phyloP scores from a whole-genome alignment of 2,329 filamentous ascomycete genomes.

The Aspergillus arachidicola region DNA sequence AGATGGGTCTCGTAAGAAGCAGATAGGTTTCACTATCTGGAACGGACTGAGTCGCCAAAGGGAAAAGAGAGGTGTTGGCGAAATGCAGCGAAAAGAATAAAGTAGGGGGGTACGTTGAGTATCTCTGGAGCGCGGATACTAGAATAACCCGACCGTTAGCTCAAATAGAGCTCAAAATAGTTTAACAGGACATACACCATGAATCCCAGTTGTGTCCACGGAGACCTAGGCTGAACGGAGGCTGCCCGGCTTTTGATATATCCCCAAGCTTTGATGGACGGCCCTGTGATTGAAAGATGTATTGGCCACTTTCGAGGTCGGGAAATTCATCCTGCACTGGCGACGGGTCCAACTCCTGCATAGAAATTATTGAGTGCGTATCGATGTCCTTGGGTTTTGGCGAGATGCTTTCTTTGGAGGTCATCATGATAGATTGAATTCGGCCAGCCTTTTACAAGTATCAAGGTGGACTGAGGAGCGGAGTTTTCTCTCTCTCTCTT shows the following conservation, averaged over 20 bases:
- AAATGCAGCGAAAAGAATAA: slow-evolving; percentile 77
- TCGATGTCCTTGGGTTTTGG: slow-evolving; percentile 33
- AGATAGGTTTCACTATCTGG: slow-evolving; percentile 79
- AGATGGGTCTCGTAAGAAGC: slow-evolving; percentile 86
- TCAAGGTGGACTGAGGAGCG: neutral
- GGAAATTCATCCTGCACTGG: slow-evolving; percentile 66
- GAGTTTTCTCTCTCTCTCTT: neutral
- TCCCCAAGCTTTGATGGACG: slow-evolving; percentile 6
- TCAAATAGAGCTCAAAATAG: neutral
- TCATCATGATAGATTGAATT: slow-evolving; percentile 17
- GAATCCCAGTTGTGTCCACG: slow-evolving; percentile 73
- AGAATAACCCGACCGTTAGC: neutral
- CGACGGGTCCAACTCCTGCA: slow-evolving; percentile 78
- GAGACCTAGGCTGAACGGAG: slow-evolving; percentile 51
- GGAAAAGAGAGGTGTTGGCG: slow-evolving; percentile 79
- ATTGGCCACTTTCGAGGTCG: slow-evolving; percentile 55
- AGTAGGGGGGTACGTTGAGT: slow-evolving; percentile 83
- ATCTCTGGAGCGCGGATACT: slow-evolving; percentile 80
- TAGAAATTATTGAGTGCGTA: slow-evolving; percentile 59
- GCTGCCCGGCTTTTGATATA: slow-evolving; percentile 11
- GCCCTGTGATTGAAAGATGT: slow-evolving; percentile 37
- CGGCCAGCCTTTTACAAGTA: neutral
- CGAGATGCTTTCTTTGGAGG: slow-evolving; percentile 12
- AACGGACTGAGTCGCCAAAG: slow-evolving; percentile 72
- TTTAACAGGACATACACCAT: slow-evolving; percentile 62